phyloP scores from a whole-genome alignment of 371 early-diverging fungal species.

The Rhizopus sp. region DNA sequence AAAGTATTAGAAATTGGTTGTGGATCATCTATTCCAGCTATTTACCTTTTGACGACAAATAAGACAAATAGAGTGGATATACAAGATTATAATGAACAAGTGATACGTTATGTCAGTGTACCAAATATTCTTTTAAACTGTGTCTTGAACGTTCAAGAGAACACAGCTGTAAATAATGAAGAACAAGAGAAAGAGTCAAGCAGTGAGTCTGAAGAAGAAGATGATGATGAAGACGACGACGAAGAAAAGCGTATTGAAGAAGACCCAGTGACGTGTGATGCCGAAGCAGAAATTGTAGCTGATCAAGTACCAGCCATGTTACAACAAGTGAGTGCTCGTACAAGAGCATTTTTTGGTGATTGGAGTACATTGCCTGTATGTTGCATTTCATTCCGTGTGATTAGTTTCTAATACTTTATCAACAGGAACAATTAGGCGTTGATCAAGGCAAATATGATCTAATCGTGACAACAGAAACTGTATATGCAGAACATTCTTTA shows the following conservation, averaged over 20 bases:
- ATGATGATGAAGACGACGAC: conserved; percentile 49
- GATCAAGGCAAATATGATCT: conserved; percentile 74
- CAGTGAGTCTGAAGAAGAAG: conserved; percentile 23
- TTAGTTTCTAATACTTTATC: background rate
- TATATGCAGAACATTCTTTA: conserved; percentile 76
- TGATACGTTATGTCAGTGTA: conserved; percentile 82
- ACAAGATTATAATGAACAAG: conserved; percentile 92
- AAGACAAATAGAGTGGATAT: conserved; percentile 70
- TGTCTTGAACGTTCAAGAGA: conserved; percentile 35
- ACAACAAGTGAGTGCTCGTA: conserved; percentile 42
- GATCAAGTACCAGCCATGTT: conserved; percentile 44
- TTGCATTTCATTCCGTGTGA: background rate
- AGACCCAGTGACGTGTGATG: conserved; percentile 47
- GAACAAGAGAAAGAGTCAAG: conserved; percentile 30
- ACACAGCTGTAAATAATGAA: conserved; percentile 15
- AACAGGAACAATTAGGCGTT: conserved; percentile 27
- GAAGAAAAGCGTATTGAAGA: conserved; percentile 49
- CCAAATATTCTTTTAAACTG: conserved; percentile 90
- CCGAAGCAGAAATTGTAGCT: conserved; percentile 50
- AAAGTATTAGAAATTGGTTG: conserved; percentile 86
- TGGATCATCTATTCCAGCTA: conserved; percentile 86
- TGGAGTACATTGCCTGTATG: conserved; percentile 63
- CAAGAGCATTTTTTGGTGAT: conserved; percentile 70
- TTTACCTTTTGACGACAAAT: conserved; percentile 66
- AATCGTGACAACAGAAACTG: conserved; percentile 92